These are phyloP conservation scores for Nitzschia sp. DNA, from an alignment of 108 stramenopile genomes.

Conservation along the genomic window DNA sequence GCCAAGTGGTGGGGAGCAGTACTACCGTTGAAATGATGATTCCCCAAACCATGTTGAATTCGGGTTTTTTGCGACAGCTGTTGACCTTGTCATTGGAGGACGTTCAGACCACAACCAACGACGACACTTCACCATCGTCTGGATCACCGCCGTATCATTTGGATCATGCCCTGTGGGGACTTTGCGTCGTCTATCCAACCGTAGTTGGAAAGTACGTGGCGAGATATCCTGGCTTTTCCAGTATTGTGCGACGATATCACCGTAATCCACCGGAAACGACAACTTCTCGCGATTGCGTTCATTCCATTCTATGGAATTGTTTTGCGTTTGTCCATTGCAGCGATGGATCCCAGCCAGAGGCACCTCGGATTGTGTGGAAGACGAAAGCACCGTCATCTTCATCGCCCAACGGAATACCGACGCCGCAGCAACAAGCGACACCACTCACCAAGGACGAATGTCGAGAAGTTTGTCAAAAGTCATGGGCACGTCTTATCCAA, in stretches of 20 bases:
- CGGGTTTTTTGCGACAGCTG: slow-evolving; percentile 36
- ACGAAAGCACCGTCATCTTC: background rate
- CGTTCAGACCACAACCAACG: background rate
- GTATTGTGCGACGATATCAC: slow-evolving; percentile 15
- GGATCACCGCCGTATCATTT: background rate
- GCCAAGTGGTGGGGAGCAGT: no score
- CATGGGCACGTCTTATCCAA: slow-evolving; percentile 20
- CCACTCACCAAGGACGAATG: slow-evolving; percentile 33
- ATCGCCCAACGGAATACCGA: background rate
- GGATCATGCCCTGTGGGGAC: slow-evolving; percentile 32
- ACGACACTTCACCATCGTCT: background rate
- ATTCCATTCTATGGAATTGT: slow-evolving; percentile 29
- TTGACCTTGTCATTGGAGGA: slow-evolving; percentile 11
- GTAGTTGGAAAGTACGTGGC: slow-evolving; percentile 33
- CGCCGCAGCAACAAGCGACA: background rate
- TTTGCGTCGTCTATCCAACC: slow-evolving; percentile 27
- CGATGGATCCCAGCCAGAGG: background rate
- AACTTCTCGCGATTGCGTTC: slow-evolving; percentile 21
- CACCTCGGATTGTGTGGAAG: slow-evolving; percentile 19
- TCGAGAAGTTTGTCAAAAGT: slow-evolving; percentile 29
- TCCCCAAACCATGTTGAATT: slow-evolving; percentile 34
- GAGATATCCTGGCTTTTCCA: slow-evolving; percentile 21
- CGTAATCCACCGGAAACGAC: background rate
- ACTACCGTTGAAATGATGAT: background rate
- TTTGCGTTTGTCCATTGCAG: slow-evolving; percentile 17